Percentiles rank a stretch among this genome's conserved stretches.
Evolutionary conservation across 1,284 basidiomycete genomes (phyloP).

Genomic region (Cryptococcus sp.): DNA sequence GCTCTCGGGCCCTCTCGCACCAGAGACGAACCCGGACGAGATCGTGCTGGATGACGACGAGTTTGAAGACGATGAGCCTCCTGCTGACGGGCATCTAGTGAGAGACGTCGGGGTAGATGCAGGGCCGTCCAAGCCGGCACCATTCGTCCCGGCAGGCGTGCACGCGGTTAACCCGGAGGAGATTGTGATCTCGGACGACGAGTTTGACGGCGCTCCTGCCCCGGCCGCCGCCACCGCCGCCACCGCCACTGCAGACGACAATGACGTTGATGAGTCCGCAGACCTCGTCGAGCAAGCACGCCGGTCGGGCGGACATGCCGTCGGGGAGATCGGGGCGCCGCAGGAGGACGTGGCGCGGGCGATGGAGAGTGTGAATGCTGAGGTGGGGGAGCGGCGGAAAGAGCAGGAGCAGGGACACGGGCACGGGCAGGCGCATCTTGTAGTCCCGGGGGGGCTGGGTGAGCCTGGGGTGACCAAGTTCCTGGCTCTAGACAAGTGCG

Average conservation of each 20-base stretch:
- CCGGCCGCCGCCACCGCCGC: not conserved
- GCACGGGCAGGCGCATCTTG: conserved; percentile 13
- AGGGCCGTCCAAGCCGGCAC: not conserved
- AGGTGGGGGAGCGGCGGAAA: not conserved
- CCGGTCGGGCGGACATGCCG: not conserved
- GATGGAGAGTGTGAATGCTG: not conserved
- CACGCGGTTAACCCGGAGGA: conserved; percentile 61
- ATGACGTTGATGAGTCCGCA: conserved; percentile 46
- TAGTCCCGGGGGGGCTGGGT: conserved; percentile 13
- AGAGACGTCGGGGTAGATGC: not conserved
- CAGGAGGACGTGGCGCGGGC: conserved; percentile 4
- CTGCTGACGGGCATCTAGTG: not conserved
- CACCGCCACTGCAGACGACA: conserved; percentile 55
- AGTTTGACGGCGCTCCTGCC: conserved; percentile 15
- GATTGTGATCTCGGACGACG: conserved; percentile 55
- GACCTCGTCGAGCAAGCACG: conserved; percentile 29
- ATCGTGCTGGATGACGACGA: conserved; percentile 55
- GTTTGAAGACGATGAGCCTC: conserved; percentile 16
- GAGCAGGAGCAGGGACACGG: conserved; percentile 16
- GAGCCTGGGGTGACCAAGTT: conserved; percentile 63
- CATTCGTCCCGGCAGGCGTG: no score
- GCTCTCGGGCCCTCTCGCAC: not conserved
- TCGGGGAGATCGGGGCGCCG: conserved; percentile 21
- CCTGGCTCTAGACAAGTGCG: conserved; percentile 89
- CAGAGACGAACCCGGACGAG: conserved; percentile 57